Evolutionary conservation across 2,329 filamentous ascomycete species (phyloP), one percentile per base, ranked within the genome.

Genomic region (Gyromitra esculenta): DNA sequence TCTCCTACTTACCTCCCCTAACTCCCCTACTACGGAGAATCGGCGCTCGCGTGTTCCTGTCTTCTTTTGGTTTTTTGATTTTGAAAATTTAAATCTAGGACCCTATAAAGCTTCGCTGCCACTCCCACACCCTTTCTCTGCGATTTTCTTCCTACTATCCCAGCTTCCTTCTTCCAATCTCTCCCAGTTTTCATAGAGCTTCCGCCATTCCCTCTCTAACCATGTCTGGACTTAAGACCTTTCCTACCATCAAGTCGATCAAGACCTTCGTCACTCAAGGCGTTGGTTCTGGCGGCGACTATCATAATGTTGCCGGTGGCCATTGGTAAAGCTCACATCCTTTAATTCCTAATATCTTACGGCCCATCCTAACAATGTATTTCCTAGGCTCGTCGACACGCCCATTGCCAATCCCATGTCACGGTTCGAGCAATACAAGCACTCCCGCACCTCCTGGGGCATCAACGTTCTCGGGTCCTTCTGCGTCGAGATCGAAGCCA

Each of bases 391-490:
- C 80, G 92, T 97, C 79, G 94, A 97, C 85, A 91, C 91, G 77
- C 91, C 94, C 80, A 97, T 97, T 82, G 94, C 94, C 1, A 97
- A 94, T 0, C 94, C 94, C 5, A 96, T 94, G 88, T 95, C 93
- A 64, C 88, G 90, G 84, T 97, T 94, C 88, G 92, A 96, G 79
- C 87, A 94, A 81, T 97, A 97, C 84, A 90, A 94, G 80, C 89
- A 91, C 77, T 97, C 94, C 48, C 88, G 94, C 81, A 97, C 94
- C 11, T 94, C 91, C 83, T 97, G 93, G 92, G 94, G 94, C 48
- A 97, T 97, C 87, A 97, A 97, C 81, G 94, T 97, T 6, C 86
- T 97, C 35, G 94, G 94, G 1, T 97, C 94, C 0, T 97, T 97
- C 85, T 91, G 94, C 81, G 88, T 97, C 6, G 94, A 97, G 84